Evolutionary conservation across 208 protist genomes (phyloP), one percentile per base, ranked within the genome.

Genomic region (Acanthamoeba healyi): DNA sequence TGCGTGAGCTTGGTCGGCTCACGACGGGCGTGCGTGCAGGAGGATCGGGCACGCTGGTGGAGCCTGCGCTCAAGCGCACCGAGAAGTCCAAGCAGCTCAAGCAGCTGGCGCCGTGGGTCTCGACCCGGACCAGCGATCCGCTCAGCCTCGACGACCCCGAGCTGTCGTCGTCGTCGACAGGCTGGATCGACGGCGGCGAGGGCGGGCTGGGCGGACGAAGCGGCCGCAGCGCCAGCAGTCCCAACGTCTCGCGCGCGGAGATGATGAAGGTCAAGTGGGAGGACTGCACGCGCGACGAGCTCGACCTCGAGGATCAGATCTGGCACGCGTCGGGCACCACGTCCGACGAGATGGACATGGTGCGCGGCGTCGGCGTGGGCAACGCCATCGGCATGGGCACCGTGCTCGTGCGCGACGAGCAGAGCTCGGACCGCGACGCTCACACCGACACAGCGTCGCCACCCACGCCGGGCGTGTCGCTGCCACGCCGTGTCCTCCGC

Each of bases 151-250:
- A 63, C 56, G 56, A 63, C 56, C 6, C 19, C 56, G n/a, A n/a
- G n/a, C n/a, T n/a, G n/a, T n/a, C n/a, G n/a, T n/a, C n/a, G n/a
- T n/a, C n/a, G n/a, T n/a, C n/a, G n/a, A n/a, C n/a, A n/a, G 19
- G 15, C 56, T 19, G 10, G 1, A 74, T 26, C 65, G 29, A 5
- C 17, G 29, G 36, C 65, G 6, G 65, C 65, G 29, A 36, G 34
- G 29, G 36, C 19, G 65, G 65, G 9, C 1, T 32, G 26, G 1
- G 29, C 24, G 40, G 63, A 26, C 63, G 26, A 7, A 38, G 42
- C 72, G 34, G 40, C 19, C 72, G 72, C 72, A 82, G 72, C 72
- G 15, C 72, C 14, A 82, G 72, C 72, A 82, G 22, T 40, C 72
- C 72, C 72, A 51, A 82, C 72, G 72, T 74, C 29, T 82, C 72